Evolutionary conservation across 2,329 filamentous ascomycete species (phyloP), one percentile per base, ranked within the genome.

Genomic region (Elsinoe necatrix): DNA sequence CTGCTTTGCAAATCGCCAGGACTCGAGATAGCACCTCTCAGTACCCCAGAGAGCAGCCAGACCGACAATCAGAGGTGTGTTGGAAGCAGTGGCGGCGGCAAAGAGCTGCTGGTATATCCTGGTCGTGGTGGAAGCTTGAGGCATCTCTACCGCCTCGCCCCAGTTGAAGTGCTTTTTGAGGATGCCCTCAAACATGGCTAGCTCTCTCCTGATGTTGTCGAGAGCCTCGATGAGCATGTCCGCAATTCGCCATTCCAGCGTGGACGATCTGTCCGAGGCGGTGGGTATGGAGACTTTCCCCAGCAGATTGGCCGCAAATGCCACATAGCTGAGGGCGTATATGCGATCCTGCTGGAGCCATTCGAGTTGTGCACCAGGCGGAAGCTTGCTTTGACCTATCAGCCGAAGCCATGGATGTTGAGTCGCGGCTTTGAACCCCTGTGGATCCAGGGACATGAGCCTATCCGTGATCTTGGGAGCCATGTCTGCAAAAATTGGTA

Each of bases 331-430:
- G 59, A 87, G 80, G 47, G 84, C 81, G 72, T 88, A 88, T 48
- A 89, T 77, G 5, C 83, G 76, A 68, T 89, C 86, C 69, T 87
- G 85, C 14, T 82, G 80, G 42, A 89, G 80, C 86, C 86, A 89
- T 67, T 76, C 75, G 23, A 79, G 78, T 7, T 89, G 73, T 1
- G 75, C 69, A 0, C 72, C 63, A 45, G 80, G 79, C n/a, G 79
- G 71, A n/a, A 86, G 72, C 0, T 76, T 77, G 20, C 85, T 83
- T 54, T 76, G 74, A 11, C 84, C 84, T 3, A 85, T 85, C 41
- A 80, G 76, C 20, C 72, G 72, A 55, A 89, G 80, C 71, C 89
- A 89, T 0, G 81, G 77, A 58, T 84, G 79, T 57, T 83, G 81
- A 0, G 85, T 89, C 23, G 85, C 84, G 27, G 71, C 69, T 2